Evolutionary conservation across 2,329 filamentous ascomycete genomes (phyloP), one percentile per base, ranked within the genome.

Genomic region (Fusarium sp.): DNA sequence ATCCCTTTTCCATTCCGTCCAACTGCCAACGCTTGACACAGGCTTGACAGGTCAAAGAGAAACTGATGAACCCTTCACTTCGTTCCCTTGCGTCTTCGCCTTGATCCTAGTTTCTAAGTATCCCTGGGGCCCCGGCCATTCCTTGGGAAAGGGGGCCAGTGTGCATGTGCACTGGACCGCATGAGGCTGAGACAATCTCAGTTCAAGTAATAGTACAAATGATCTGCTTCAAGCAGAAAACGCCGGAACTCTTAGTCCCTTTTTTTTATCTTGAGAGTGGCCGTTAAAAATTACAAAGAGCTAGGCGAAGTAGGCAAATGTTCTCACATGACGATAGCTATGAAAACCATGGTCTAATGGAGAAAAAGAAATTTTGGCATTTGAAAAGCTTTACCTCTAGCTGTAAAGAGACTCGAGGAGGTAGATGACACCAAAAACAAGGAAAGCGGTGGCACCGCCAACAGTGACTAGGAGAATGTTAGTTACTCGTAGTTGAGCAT

Each of bases 381-480:
- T 65, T 41, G 50, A 40, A 28, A 43, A 46, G 46, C n/a, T 49
- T 20, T 28, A 32, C 46, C 34, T 56, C 67, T 81, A 87, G 54
- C 81, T 81, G 76, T 89, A 89, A 76, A 94, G 82, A 16, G 92
- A 91, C 80, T 98, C 95, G 65, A 94, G 84, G 40, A 97, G 82
- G 81, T 99, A 99, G 73, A 99, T 94, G 74, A 97, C 81, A 65
- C 94, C 95, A 78, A 99, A 99, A 30, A 94, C 81, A 49, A 98
- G 84, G 83, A 99, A 99, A 18, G 95, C 94, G 59, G 92, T 82
- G 10, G 96, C 95, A 64, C 96, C 96, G 68, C 96, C 95, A 54
- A 98, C 86, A 32, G 95, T 98, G 37, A 98, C 96, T 97, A 68
- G 41, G 49, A 16, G 10, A 9, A 40, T 43, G 66, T 79, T 74